Percentiles rank a stretch among this genome's conserved stretches.
Evolutionary conservation across 768 basidiomycete species (phyloP).

Genomic region (Kwoniella shandongensis): DNA sequence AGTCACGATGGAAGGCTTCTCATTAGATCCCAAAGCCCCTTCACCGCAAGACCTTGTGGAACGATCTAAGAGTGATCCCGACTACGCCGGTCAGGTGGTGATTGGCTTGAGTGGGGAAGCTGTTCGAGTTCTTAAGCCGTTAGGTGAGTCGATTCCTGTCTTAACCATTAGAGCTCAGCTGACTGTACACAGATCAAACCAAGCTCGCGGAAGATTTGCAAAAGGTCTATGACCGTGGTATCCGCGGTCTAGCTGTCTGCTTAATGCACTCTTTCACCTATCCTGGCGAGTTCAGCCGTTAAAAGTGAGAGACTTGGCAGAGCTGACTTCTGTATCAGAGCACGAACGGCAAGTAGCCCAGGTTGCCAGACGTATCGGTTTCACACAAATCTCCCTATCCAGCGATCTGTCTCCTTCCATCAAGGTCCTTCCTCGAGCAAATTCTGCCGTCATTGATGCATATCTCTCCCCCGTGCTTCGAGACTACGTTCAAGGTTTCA

Average conservation of each 20-base stretch:
- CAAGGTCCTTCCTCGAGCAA: conserved; percentile 42
- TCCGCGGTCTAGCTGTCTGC: conserved; percentile 57
- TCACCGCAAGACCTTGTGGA: conserved; percentile 24
- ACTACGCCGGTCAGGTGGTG: conserved; percentile 45
- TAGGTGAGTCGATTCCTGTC: conserved; percentile 57
- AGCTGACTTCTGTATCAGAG: too few relatives aligned
- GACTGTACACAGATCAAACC: background rate
- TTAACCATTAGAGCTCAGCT: too few relatives aligned
- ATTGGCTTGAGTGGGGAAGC: conserved; percentile 63
- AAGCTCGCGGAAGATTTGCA: conserved; percentile 64
- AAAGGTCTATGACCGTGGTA: conserved; percentile 71
- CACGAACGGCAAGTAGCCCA: conserved; percentile 75
- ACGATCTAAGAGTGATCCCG: conserved; percentile 6
- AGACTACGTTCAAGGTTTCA: conserved; percentile 41
- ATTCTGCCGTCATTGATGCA: conserved; percentile 40
- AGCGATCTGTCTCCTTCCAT: conserved; percentile 24
- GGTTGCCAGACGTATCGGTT: conserved; percentile 76
- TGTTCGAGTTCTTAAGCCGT: conserved; percentile 58
- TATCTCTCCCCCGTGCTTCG: conserved; percentile 45
- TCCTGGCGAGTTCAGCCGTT: too few relatives aligned
- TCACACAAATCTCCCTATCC: conserved; percentile 64
- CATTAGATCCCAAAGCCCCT: conserved; percentile 22
- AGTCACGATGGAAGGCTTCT: conserved; percentile 42
- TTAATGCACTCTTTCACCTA: conserved; percentile 59
- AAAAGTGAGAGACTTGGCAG: too few relatives aligned